phyloP scores from a whole-genome alignment of 345 rosid species.

The Populus euphratica region DNA sequence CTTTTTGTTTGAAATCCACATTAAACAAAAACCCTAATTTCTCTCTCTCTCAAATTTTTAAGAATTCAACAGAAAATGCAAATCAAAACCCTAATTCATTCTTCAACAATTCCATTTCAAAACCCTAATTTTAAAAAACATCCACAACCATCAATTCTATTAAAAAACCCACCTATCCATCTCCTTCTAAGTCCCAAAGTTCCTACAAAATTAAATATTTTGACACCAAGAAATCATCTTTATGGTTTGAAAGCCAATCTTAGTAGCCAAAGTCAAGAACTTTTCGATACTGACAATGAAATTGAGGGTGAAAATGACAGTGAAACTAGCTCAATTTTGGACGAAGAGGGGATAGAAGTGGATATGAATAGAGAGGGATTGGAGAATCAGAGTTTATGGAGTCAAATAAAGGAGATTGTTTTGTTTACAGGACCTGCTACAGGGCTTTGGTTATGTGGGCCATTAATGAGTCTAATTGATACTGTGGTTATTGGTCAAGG shows the following conservation, averaged over 20 bases:
- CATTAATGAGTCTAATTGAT: slow-evolving; percentile 92
- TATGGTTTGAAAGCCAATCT: slow-evolving; percentile 25
- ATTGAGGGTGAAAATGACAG: not conserved
- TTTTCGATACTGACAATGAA: slow-evolving; percentile 6
- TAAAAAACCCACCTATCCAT: slow-evolving; percentile 3
- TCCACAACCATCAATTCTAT: slow-evolving; percentile 22
- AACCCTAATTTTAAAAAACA: slow-evolving; percentile 24
- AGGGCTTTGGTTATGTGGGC: slow-evolving; percentile 85
- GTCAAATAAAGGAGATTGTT: slow-evolving; percentile 77
- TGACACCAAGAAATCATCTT: not conserved
- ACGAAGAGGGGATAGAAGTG: slow-evolving; percentile 13
- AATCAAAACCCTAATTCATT: slow-evolving; percentile 32
- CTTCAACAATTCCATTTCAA: slow-evolving; percentile 23
- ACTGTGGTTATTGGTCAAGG: slow-evolving; percentile 89
- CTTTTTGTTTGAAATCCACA: too few relatives aligned
- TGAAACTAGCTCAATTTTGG: slow-evolving; percentile 6
- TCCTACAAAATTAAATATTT: slow-evolving; percentile 13
- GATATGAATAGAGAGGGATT: slow-evolving; percentile 34
- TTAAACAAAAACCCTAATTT: too few relatives aligned
- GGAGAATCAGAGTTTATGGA: slow-evolving; percentile 64
- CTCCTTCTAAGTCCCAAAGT: slow-evolving; percentile 14
- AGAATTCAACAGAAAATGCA: slow-evolving; percentile 25
- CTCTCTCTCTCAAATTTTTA: too few relatives aligned
- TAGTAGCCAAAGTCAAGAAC: slow-evolving; percentile 31
- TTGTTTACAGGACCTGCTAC: slow-evolving; percentile 88